phyloP scores from a whole-genome alignment of 768 basidiomycete species.

The Xerocomellus amylosporus region DNA sequence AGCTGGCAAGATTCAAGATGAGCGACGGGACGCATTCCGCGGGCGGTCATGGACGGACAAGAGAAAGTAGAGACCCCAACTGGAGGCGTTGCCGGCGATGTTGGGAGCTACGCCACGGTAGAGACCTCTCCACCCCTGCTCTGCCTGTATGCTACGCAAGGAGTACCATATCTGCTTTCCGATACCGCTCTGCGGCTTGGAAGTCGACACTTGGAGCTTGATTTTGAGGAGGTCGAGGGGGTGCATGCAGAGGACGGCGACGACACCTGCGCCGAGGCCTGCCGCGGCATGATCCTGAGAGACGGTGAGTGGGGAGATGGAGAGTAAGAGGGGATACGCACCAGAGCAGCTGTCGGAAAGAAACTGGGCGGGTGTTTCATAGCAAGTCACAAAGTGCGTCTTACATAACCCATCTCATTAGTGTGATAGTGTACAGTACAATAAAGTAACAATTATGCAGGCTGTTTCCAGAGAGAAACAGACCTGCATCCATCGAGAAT shows the following conservation, averaged over 20 bases:
- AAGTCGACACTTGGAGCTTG: constrained; percentile 85
- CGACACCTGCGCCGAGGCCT: constrained; percentile 89
- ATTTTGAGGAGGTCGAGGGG: constrained; percentile 95
- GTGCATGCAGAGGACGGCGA: constrained; percentile 93
- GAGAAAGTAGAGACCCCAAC: constrained; percentile 97
- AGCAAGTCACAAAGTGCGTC: neutral
- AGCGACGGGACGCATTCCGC: constrained; percentile 3
- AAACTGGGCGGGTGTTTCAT: constrained; percentile 40
- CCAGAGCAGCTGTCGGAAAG: constrained; percentile 40
- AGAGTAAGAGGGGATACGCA: neutral
- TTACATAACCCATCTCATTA: constrained; percentile 15
- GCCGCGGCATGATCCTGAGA: constrained; percentile 90
- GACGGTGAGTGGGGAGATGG: neutral
- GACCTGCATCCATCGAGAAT: too few species aligned
- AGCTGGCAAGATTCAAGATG: constrained; percentile 46
- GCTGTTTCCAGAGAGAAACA: too few species aligned
- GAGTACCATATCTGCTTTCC: constrained; percentile 76
- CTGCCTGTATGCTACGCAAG: constrained; percentile 65
- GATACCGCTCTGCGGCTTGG: constrained; percentile 54
- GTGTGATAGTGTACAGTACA: too few species aligned
- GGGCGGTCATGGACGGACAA: constrained; percentile 56
- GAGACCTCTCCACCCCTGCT: constrained; percentile 79
- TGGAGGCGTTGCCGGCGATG: constrained; percentile 90
- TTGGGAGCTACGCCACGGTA: constrained; percentile 91
- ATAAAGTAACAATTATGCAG: too few species aligned